Conservation (phyloP, 1,284 basidiomycete genomes). For the Leccinum proximum region DNA sequence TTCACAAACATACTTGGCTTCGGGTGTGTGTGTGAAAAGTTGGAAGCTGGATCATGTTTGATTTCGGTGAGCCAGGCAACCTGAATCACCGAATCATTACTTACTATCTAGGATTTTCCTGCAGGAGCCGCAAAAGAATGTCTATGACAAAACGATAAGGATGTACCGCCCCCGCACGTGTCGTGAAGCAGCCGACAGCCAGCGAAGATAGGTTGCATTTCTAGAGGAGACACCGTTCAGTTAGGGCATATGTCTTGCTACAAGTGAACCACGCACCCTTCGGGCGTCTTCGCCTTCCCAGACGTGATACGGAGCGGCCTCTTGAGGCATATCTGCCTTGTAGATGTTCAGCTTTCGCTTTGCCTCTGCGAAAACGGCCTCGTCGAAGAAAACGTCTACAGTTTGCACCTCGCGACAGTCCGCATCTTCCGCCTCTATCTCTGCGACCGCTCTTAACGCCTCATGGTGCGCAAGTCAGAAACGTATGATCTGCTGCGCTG, state of each 20-base stretch:
- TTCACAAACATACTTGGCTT: too few species aligned
- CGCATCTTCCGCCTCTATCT: conserved; percentile 40
- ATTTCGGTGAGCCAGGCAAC: conserved; percentile 2
- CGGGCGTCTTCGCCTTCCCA: conserved; percentile 35
- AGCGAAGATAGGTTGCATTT: conserved; percentile 40
- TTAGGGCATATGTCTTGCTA: neutral
- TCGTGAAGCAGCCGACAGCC: conserved; percentile 45
- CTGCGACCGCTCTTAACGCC: conserved; percentile 42
- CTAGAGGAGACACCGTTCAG: conserved; percentile 25
- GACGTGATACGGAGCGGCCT: conserved; percentile 36
- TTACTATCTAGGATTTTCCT: conserved; percentile 38
- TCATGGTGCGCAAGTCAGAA: conserved; percentile 61
- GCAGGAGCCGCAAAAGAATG: conserved; percentile 45
- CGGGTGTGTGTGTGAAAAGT: conserved; percentile 47
- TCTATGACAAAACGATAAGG: conserved; percentile 58
- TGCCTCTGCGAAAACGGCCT: conserved; percentile 35
- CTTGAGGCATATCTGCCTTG: conserved; percentile 42
- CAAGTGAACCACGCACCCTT: conserved; percentile 26
- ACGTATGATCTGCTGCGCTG: conserved; percentile 52
- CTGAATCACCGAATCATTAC: conserved; percentile 15
- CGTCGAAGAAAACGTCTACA: conserved; percentile 46
- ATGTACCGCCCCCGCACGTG: conserved; percentile 50
- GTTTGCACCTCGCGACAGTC: conserved; percentile 47
- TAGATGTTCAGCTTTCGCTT: conserved; percentile 40
- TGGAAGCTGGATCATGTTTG: conserved; percentile 37